A percentile compares a stretch with the other conserved stretches of the same genome.
Evolutionary conservation across 2,329 filamentous ascomycete species (phyloP).

Genomic region (Fusarium bactridioides): DNA sequence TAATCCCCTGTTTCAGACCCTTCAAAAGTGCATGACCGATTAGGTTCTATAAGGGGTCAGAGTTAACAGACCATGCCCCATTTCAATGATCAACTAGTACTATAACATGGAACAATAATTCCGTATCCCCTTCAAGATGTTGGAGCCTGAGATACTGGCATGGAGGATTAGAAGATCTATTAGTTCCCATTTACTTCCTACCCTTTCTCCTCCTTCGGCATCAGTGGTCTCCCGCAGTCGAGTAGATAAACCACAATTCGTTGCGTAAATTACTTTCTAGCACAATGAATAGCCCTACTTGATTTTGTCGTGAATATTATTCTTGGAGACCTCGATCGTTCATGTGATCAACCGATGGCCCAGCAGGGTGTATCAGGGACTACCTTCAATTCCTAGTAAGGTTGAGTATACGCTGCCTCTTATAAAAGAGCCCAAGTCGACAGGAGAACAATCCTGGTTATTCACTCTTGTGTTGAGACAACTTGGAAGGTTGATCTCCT

Average conservation of each 20-base stretch:
- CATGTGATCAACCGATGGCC: accelerated
- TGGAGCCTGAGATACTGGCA: too few species aligned
- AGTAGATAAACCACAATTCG: too few species aligned
- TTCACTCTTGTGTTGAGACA: not conserved
- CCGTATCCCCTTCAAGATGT: accelerated
- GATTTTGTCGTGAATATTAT: accelerated
- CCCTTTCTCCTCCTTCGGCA: not conserved
- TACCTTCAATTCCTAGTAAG: accelerated
- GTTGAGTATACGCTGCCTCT: not conserved
- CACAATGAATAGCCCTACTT: too few species aligned
- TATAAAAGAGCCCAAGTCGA: accelerated
- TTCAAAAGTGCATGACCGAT: not conserved
- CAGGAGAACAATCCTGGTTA: accelerated
- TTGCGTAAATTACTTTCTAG: accelerated
- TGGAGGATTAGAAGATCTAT: not conserved
- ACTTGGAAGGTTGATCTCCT: not conserved
- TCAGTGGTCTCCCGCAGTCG: accelerated
- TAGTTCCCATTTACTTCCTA: accelerated
- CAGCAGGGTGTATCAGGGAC: accelerated
- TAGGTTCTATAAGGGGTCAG: not conserved
- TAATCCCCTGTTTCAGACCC: not conserved
- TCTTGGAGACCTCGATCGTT: accelerated
- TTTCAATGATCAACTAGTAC: too few species aligned
- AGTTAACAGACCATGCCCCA: not conserved
- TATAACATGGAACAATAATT: too few species aligned